Evolutionary conservation across 176 grass and related monocot species (phyloP).

Genomic region (Rhipidocladum racemiflorum): DNA sequence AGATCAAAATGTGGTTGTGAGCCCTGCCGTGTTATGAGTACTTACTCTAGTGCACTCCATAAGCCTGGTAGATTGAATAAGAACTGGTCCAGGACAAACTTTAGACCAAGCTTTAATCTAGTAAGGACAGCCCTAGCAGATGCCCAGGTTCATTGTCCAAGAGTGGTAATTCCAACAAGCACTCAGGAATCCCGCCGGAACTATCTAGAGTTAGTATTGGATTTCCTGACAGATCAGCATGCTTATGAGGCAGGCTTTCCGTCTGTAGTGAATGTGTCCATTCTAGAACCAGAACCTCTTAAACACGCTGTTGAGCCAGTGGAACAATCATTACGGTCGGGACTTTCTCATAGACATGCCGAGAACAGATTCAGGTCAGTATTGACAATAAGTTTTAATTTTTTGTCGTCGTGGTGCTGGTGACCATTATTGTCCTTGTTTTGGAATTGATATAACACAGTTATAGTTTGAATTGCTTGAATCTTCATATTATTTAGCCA

Average conservation of each 20-base stretch:
- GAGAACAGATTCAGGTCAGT: constrained; percentile 84
- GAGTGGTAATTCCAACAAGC: constrained; percentile 27
- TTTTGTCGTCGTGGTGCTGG: background rate
- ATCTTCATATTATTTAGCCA: constrained; percentile 9
- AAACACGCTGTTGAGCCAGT: constrained; percentile 26
- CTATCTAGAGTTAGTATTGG: constrained; percentile 69
- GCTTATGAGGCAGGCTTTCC: constrained; percentile 55
- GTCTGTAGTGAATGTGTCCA: constrained; percentile 55
- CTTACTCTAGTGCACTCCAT: constrained; percentile 31
- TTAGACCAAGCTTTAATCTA: constrained; percentile 48
- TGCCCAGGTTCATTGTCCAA: constrained; percentile 41
- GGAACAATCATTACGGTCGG: constrained; percentile 33
- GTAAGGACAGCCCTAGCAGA: constrained; percentile 65
- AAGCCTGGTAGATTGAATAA: constrained; percentile 35
- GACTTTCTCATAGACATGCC: constrained; percentile 44
- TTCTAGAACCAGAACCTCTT: constrained; percentile 48
- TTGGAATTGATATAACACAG: background rate
- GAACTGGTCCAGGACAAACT: constrained; percentile 43
- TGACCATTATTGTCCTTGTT: background rate
- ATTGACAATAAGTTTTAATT: background rate
- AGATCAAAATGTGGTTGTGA: constrained; percentile 61
- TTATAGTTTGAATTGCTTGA: background rate
- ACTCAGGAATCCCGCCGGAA: constrained; percentile 35
- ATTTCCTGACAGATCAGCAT: constrained; percentile 46
- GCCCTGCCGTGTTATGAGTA: constrained; percentile 9